phyloP scores from a whole-genome alignment of 2,329 filamentous ascomycete genomes.

The Gliomastix tumulicola region DNA sequence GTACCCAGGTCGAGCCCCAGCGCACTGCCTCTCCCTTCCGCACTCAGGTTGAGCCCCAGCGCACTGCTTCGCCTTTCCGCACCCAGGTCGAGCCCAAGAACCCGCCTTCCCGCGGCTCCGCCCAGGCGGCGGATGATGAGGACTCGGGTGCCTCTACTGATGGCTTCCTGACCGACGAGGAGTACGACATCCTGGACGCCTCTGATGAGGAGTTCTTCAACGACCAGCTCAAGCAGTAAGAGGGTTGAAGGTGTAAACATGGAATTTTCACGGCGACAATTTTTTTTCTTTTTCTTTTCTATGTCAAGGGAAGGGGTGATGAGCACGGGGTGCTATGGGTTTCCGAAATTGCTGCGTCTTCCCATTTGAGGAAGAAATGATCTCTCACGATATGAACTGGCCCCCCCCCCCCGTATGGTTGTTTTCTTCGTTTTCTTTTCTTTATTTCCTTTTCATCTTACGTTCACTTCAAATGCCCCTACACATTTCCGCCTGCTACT shows the following conservation, averaged over 20 bases:
- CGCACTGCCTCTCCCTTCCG: too few species aligned
- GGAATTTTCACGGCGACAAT: not conserved
- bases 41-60: not conserved
- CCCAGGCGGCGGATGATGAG: slow-evolving; percentile 42
- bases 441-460: too few species aligned
- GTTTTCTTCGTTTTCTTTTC: too few species aligned
- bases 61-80: not conserved
- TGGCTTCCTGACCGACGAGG: slow-evolving; percentile 91
- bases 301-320: too few species aligned
- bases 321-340: too few species aligned
- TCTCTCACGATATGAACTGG: too few species aligned
- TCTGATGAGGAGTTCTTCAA: slow-evolving; percentile 78
- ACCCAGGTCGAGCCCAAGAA: slow-evolving; percentile 44
- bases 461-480: too few species aligned
- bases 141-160: slow-evolving; percentile 60
- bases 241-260: too few species aligned
- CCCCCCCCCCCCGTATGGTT: too few species aligned
- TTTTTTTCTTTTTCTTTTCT: not conserved
- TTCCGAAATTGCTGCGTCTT: too few species aligned
- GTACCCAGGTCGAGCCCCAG: slow-evolving; percentile 27
- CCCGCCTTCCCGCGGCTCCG: slow-evolving; percentile 46
- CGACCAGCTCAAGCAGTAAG: slow-evolving; percentile 27
- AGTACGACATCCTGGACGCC: slow-evolving; percentile 95
- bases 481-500: too few species aligned
- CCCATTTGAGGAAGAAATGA: too few species aligned